Evolutionary conservation across 257 asterid species (phyloP), one percentile per base, ranked within the genome.

Genomic region (Solanum paucissectum): DNA sequence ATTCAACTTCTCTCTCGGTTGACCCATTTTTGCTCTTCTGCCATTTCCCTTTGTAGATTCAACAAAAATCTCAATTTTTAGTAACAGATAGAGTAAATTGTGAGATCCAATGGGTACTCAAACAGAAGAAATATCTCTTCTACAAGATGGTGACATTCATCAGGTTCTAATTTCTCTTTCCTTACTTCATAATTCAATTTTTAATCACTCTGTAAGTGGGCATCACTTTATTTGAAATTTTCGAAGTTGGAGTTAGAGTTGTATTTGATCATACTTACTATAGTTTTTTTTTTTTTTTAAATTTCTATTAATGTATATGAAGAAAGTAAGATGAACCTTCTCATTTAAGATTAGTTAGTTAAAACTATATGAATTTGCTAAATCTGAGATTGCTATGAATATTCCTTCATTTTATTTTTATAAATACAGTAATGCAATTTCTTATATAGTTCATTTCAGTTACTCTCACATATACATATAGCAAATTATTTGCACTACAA

Each of bases 71-170:
- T 76, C 34, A 55, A 2, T 55, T 55, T 52, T 18, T 52, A 16
- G 62, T 52, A 77, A 6, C 32, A 40, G 38, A 12, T 40, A 13
- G 5, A 9, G 49, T 74, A 12, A 42, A 42, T 23, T 4, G 84
- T 79, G 84, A 79, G 84, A 79, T 79, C 38, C 84, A 79, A 95
- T 94, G 98, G 96, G 91, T 83, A 89, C 90, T 87, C 93, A 69
- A 44, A 96, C 94, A 87, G 96, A 93, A 42, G 94, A 90, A 74
- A 89, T 92, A 9, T 88, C 91, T 90, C 95, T 95, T 77, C 89
- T 95, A 9, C 95, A 94, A 88, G 94, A 93, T 40, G 95, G 93
- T 40, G 95, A 90, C 75, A 83, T 89, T 55, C 84, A 85, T 37
- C 90, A 94, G 98, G 98, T 93, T 76, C 60, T n/a, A 12, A 76